Evolutionary conservation across 768 basidiomycete species (phyloP).

Genomic region (Sporobolomyces phaffii): DNA sequence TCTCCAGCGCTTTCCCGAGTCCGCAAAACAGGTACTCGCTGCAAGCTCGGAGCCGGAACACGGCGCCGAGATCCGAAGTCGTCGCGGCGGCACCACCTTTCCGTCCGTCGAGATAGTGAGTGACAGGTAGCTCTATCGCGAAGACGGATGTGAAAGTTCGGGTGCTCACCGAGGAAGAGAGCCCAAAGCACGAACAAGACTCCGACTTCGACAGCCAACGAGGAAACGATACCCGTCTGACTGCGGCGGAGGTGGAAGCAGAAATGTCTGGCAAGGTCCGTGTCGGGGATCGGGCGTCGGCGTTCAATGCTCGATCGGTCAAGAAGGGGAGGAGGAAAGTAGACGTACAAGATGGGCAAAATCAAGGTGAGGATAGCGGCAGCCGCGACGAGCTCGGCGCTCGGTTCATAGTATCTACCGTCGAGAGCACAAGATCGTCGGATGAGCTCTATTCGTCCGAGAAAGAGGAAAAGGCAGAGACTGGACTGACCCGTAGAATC

Average conservation of each 20-base stretch:
- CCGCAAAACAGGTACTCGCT: not conserved
- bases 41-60: not conserved
- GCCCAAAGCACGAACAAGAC: conserved; percentile 11
- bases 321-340: not conserved
- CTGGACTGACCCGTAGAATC: not conserved
- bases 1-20: conserved; percentile 1
- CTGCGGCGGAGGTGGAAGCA: conserved; percentile 9
- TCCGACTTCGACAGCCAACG: not conserved
- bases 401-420: not conserved
- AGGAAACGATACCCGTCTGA: not conserved
- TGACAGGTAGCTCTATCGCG: not conserved
- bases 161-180: conserved; percentile 21
- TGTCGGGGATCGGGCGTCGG: no score
- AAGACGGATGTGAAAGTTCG: not conserved
- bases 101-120: not conserved
- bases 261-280: conserved; percentile 20
- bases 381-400: conserved; percentile 7
- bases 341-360: conserved; percentile 1
- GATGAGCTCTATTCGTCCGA: no score
- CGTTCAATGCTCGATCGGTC: no score
- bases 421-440: not conserved
- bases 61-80: not conserved
- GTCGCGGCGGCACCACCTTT: conserved; percentile 13
- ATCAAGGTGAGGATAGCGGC: not conserved
- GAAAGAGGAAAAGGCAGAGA: no score